These are phyloP conservation scores for Mucor circinelloides DNA, from an alignment of 371 early-diverging fungal genomes.

Conservation along the genomic window DNA sequence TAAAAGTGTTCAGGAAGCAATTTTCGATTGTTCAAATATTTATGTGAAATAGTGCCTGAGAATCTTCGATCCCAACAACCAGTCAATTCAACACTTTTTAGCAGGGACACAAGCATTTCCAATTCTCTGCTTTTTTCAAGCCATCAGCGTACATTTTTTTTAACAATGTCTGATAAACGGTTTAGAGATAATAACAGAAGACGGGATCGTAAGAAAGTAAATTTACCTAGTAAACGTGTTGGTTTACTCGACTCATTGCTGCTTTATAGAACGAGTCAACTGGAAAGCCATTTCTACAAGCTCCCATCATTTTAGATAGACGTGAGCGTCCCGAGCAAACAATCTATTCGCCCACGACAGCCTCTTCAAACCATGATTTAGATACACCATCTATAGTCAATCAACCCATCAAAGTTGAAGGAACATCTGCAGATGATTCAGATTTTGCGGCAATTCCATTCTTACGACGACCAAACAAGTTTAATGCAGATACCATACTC, in stretches of 20 bases:
- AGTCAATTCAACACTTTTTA: no score
- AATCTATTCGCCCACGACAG: background rate
- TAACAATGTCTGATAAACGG: background rate
- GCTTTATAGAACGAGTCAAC: constrained; percentile 4
- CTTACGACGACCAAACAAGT: constrained; percentile 15
- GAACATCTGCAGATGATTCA: background rate
- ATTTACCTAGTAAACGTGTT: no score
- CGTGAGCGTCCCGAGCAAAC: constrained; percentile 11
- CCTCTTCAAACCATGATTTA: background rate
- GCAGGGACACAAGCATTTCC: no score
- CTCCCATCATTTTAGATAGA: constrained; percentile 28
- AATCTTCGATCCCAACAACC: no score
- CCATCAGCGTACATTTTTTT: no score
- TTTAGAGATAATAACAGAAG: constrained; percentile 5
- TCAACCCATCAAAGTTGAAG: background rate
- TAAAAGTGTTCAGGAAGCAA: no score
- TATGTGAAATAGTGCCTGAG: no score
- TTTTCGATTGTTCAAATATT: no score
- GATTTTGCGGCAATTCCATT: constrained; percentile 12
- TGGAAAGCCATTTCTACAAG: constrained; percentile 8
- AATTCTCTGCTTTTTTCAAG: no score
- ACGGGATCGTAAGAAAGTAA: constrained; percentile 12
- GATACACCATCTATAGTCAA: background rate
- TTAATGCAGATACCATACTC: constrained; percentile 20
- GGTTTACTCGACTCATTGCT: background rate